Conservation (phyloP, 2,329 filamentous ascomycete genomes). For the Arthroderma sp. region DNA sequence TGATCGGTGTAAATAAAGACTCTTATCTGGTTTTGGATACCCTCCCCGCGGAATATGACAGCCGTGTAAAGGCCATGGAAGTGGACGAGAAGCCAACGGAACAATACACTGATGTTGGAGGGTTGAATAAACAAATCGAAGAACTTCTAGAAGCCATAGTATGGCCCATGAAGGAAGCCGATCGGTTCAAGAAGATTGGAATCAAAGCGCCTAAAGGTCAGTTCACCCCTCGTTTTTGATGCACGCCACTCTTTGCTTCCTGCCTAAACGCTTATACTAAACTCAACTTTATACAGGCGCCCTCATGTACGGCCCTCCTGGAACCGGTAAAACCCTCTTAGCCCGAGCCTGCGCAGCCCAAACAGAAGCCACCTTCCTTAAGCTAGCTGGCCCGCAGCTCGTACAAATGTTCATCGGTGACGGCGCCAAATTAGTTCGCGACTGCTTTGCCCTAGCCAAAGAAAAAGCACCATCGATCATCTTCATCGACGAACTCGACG, state of each 20-base stretch:
- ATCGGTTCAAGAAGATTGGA: slow-evolving; percentile 98
- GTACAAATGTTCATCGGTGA: slow-evolving; percentile 99
- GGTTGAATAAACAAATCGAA: slow-evolving; percentile 96
- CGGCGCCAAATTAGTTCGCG: slow-evolving; percentile 90
- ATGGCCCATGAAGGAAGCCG: slow-evolving; percentile 99
- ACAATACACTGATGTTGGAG: slow-evolving; percentile 96
- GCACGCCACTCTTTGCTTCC: slow-evolving; percentile 4
- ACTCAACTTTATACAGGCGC: slow-evolving; percentile 51
- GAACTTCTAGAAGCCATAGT: slow-evolving; percentile 97
- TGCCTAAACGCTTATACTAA: slow-evolving; percentile 4
- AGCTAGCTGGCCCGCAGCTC: slow-evolving; percentile 90
- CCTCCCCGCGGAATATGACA: slow-evolving; percentile 93
- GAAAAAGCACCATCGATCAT: slow-evolving; percentile 99
- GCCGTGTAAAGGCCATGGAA: slow-evolving; percentile 98
- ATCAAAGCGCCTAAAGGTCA: slow-evolving; percentile 98
- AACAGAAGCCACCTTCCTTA: slow-evolving; percentile 96
- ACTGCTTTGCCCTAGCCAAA: slow-evolving; percentile 94
- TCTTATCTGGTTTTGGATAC: slow-evolving; percentile 96
- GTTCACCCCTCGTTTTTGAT: slow-evolving; percentile 10
- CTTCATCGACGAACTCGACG: slow-evolving; percentile 97
- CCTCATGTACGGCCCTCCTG: slow-evolving; percentile 73
- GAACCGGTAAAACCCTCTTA: slow-evolving; percentile 44
- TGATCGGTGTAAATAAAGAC: slow-evolving; percentile 98
- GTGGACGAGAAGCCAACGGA: slow-evolving; percentile 99
- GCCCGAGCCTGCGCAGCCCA: slow-evolving; percentile 94